These are phyloP conservation scores for Pythium periplocum DNA, from an alignment of 352 stramenopile genomes.

Conservation along the genomic window DNA sequence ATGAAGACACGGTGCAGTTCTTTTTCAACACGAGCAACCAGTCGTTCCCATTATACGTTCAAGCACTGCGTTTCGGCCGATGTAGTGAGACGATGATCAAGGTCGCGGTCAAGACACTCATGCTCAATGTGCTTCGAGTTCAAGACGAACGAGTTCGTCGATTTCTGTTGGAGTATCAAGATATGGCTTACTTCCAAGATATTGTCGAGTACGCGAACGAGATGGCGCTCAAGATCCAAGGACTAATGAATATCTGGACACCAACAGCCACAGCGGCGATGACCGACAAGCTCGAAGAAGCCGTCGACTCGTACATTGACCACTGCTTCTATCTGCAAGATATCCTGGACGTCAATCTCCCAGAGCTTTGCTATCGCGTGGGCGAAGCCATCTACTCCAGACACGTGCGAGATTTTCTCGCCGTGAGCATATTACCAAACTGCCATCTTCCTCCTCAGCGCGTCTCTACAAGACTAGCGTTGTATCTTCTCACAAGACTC, in stretches of 20 bases:
- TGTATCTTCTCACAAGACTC: slow-evolving; percentile 73
- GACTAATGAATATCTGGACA: slow-evolving; percentile 58
- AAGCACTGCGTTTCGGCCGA: slow-evolving; percentile 61
- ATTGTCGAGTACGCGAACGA: slow-evolving; percentile 73
- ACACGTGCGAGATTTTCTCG: slow-evolving; percentile 66
- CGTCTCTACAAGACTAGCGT: slow-evolving; percentile 67
- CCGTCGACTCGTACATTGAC: slow-evolving; percentile 77
- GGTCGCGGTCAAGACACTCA: slow-evolving; percentile 83
- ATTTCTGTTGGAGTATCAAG: slow-evolving; percentile 70
- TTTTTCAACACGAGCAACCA: slow-evolving; percentile 60
- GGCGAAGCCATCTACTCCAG: slow-evolving; percentile 64
- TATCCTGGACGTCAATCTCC: slow-evolving; percentile 75
- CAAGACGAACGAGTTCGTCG: slow-evolving; percentile 66
- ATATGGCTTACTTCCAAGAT: slow-evolving; percentile 77
- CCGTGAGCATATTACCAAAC: slow-evolving; percentile 68
- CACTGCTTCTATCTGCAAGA: slow-evolving; percentile 86
- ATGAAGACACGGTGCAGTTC: slow-evolving; percentile 87
- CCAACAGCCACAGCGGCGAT: slow-evolving; percentile 19
- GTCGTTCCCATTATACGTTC: slow-evolving; percentile 69
- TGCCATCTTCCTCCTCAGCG: slow-evolving; percentile 66
- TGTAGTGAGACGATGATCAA: slow-evolving; percentile 83
- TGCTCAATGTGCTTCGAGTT: slow-evolving; percentile 80
- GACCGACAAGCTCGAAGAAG: slow-evolving; percentile 75
- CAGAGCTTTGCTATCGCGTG: slow-evolving; percentile 78
- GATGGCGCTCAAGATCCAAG: slow-evolving; percentile 71